Base-by-base conservation (phyloP, 176 grass and related monocot genomes). In the Phoenix dactylifera region DNA sequence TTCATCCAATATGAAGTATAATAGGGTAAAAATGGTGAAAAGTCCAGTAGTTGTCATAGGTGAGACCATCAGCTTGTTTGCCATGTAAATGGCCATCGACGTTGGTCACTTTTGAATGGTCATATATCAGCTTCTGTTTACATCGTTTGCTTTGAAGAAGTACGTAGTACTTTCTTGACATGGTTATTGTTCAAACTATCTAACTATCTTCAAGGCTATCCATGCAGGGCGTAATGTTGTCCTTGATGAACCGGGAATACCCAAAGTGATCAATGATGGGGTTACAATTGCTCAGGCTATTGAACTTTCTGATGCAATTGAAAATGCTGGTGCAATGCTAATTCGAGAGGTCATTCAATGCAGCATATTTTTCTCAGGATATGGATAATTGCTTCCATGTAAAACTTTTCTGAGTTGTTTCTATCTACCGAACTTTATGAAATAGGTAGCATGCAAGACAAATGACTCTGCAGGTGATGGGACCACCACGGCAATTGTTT, bases 231-330 rank as follows among this genome's bases (percentile, higher is more conserved):
- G 92, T 74, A 96, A 96, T 85, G 92, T 90, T 70, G 80, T 90
- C 72, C 90, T 96, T 18, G 92, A 90, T 72, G 74, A 79, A 72
- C 65, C 79, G 50, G 86, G 83, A 76, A 68, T 90, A 58, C 92
- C 87, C 24, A 87, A 90, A 90, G 80, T 90, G 72, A 96, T 96
- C 22, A 90, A 96, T 52, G 83, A 96, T 67, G 92, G 92, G 17
- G 74, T 85, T 17, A 88, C 87, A 52, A 96, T 96, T 70, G 92
- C 80, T 74, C 89, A 72, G 62, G 78, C 83, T 55, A 90, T 96
- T 79, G 75, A 85, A 54, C 76, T 96, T 39, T 72, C 80, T 63
- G 82, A 96, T 77, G 66, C 83, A 62, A 18, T 96, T 58, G 86
- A 96, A 68, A 85, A 96, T 60, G 77, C 77, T 15, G 92, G 92